Conservation (phyloP, 176 grass and related monocot species). For the Musa itinerans region DNA sequence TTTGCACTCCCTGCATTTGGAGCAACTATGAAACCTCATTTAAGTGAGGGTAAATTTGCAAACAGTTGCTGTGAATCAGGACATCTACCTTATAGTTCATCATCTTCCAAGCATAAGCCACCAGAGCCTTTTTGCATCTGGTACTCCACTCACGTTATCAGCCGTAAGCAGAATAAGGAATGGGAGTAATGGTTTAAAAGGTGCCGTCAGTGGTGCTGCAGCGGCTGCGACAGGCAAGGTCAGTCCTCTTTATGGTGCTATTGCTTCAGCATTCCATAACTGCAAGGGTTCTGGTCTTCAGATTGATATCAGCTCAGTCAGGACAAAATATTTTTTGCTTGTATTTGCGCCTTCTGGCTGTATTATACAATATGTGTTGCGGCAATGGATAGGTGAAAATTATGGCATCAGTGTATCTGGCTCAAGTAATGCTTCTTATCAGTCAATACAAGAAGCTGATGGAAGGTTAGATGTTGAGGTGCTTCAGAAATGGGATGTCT, state of each 20-base stretch:
- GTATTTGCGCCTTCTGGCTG: constrained; percentile 89
- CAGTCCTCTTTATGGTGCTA: constrained; percentile 57
- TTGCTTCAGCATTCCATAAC: constrained; percentile 76
- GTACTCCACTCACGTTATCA: constrained; percentile 64
- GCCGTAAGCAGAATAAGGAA: constrained; percentile 88
- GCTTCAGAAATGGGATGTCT: constrained; percentile 97
- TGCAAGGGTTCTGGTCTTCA: constrained; percentile 32
- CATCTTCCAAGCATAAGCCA: constrained; percentile 47
- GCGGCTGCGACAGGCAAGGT: constrained; percentile 57
- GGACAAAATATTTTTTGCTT: constrained; percentile 61
- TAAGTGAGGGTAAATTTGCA: constrained; percentile 35
- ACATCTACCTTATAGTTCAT: constrained; percentile 32
- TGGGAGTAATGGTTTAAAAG: constrained; percentile 69
- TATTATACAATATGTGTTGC: constrained; percentile 86
- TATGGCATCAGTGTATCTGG: constrained; percentile 35
- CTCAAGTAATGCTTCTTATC: constrained; percentile 33
- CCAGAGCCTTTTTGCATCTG: constrained; percentile 49
- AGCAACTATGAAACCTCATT: constrained; percentile 41
- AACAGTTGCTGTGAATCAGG: constrained; percentile 38
- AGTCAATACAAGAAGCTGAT: constrained; percentile 42
- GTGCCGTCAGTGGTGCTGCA: constrained; percentile 68
- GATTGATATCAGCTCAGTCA: constrained; percentile 30
- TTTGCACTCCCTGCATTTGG: constrained; percentile 74
- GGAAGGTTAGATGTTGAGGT: constrained; percentile 70
- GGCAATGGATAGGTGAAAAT: constrained; percentile 34